These are phyloP conservation scores for Pythium sukuiense DNA, from an alignment of 352 stramenopile species.

Conservation along the genomic window DNA sequence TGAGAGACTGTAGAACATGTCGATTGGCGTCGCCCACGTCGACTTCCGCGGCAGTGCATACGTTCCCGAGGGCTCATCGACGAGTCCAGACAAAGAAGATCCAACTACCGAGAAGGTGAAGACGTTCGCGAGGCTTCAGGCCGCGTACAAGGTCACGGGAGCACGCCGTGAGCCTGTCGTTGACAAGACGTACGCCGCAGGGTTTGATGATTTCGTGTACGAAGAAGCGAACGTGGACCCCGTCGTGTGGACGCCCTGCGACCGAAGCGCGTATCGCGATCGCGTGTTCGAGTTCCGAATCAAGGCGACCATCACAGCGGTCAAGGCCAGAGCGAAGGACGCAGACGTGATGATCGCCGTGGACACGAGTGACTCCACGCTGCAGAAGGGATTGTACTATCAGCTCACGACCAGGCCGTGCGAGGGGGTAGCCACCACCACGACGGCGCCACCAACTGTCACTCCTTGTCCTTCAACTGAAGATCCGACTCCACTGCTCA, in stretches of 20 bases:
- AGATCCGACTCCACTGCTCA: background rate
- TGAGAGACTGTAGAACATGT: constrained; percentile 31
- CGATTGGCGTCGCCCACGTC: constrained; percentile 35
- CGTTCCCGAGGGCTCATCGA: constrained; percentile 15
- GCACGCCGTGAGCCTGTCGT: background rate
- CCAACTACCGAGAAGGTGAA: background rate
- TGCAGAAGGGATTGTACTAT: constrained; percentile 34
- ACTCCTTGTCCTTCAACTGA: background rate
- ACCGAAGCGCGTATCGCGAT: background rate
- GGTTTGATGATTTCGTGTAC: constrained; percentile 31
- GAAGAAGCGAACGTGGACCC: constrained; percentile 28
- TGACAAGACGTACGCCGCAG: constrained; percentile 18
- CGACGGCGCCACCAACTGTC: background rate
- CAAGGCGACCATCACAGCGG: constrained; percentile 25
- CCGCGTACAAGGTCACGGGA: constrained; percentile 26
- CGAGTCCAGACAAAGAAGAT: background rate
- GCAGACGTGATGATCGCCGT: constrained; percentile 35
- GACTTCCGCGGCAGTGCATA: constrained; percentile 36
- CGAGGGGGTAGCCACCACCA: background rate
- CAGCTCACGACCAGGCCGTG: constrained; percentile 30
- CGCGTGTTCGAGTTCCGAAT: constrained; percentile 33
- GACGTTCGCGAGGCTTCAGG: constrained; percentile 10
- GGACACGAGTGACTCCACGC: constrained; percentile 30
- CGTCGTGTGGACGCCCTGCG: constrained; percentile 32
- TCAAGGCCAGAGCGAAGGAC: constrained; percentile 18